Base-by-base conservation (phyloP, 2,329 filamentous ascomycete species). In the Colletotrichum nymphaeae region DNA sequence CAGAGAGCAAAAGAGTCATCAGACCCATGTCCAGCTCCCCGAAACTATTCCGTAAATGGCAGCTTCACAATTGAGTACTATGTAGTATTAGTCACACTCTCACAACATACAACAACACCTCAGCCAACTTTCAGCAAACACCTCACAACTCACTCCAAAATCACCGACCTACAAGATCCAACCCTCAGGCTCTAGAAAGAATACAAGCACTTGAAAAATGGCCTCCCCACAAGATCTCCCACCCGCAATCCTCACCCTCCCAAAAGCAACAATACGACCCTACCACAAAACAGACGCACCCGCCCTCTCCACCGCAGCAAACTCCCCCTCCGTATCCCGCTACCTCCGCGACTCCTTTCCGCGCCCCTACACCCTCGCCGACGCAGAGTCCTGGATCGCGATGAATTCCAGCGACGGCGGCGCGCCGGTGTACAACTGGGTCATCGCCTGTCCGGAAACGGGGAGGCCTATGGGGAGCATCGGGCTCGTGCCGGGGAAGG, bases 301-400 rank as follows among this genome's bases (percentile, higher is more conserved):
- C 4, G 73, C 78, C 24, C 62, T 85, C 42, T 76, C 82, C 5
- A 67, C 67, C 4, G 81, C 79, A 1, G 85, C 80, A 68, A 82
- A 88, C 78, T 80, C 85, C 72, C 77, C 78, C 11, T 74, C 81
- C 24, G 78, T 89, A 4, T 75, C 79, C 1, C 73, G 67, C 12
- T 81, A 79, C 75, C 82, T 89, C 82, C 83, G 84, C 69, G 79
- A 86, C 76, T 74, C 79, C 53, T 89, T 88, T 69, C 86, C 87
- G 3, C 77, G 75, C 11, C 88, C 88, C 0, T 89, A 88, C 78
- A 84, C 81, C 0, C 75, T 83, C 9, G 78, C 80, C 8, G 78
- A 83, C 62, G 84, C 86, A 2, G 75, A 83, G 24, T 53, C 16
- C n/a, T 87, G 83, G 77, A 80, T 87, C 74, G 66, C 70, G 14